Evolutionary conservation across 2,329 filamentous ascomycete genomes (phyloP).

Genomic region (Colletotrichum tamarilloi): DNA sequence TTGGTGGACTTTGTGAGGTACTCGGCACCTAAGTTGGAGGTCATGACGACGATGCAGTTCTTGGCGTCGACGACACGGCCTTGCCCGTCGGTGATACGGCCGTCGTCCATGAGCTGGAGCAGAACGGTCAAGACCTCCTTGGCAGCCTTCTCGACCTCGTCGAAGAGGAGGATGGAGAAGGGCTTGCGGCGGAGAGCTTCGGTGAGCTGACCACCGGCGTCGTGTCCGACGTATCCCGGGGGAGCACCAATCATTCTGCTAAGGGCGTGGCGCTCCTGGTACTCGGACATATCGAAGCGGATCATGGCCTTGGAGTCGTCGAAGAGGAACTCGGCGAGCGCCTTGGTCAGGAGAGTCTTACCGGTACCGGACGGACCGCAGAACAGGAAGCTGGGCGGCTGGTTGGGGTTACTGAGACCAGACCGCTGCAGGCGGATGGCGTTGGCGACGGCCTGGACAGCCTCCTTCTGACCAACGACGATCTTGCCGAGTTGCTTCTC

Average conservation of each 20-base stretch:
- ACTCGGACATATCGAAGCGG: conserved; percentile 99
- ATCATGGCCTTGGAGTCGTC: conserved; percentile 98
- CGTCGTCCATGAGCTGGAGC: conserved; percentile 99
- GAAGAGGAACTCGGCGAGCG: conserved; percentile 96
- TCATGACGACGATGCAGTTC: conserved; percentile 99
- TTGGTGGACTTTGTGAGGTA: conserved; percentile 84
- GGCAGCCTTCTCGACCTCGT: conserved; percentile 98
- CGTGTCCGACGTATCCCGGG: conserved; percentile 96
- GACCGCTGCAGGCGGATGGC: conserved; percentile 96
- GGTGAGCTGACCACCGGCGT: conserved; percentile 94
- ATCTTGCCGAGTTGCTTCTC: conserved; percentile 85
- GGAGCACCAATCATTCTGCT: conserved; percentile 98
- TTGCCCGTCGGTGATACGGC: conserved; percentile 97
- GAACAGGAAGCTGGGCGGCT: conserved; percentile 98
- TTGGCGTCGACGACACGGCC: conserved; percentile 93
- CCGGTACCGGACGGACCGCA: conserved; percentile 98
- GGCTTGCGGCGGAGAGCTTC: conserved; percentile 93
- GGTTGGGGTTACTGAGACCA: conserved; percentile 93
- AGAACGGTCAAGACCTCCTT: conserved; percentile 97
- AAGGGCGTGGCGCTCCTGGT: conserved; percentile 95
- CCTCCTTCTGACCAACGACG: conserved; percentile 94
- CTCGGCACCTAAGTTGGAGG: conserved; percentile 95
- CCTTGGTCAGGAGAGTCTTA: conserved; percentile 97
- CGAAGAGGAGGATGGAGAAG: conserved; percentile 97
- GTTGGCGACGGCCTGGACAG: conserved; percentile 92